A percentile compares a stretch with the other conserved stretches of the same genome.
These are phyloP conservation scores for Penicillium atrosanguineum DNA, from an alignment of 495 filamentous ascomycete genomes.

Conservation along the genomic window DNA sequence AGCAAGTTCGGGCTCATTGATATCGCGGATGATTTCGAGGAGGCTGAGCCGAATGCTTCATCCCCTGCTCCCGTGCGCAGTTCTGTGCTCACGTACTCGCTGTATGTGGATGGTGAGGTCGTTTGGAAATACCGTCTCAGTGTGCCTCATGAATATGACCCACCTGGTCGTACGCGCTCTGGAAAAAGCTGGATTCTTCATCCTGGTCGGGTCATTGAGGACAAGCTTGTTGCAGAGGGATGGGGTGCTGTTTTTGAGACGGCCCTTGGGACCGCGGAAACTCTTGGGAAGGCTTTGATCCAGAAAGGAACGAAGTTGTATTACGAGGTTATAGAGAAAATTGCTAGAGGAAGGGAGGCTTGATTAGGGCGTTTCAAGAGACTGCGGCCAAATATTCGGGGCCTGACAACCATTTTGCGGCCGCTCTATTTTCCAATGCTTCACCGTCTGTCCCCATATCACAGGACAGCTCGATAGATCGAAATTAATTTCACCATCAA, in stretches of 20 bases:
- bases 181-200: conserved; percentile 10
- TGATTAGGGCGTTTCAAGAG: conserved; percentile 2
- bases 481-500: no score
- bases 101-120: conserved; percentile 77
- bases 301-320: conserved; percentile 6
- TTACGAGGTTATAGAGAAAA: conserved; percentile 11
- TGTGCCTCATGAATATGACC: conserved; percentile 26
- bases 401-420: no score
- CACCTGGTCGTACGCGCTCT: not conserved
- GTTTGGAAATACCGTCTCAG: conserved; percentile 63
- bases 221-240: conserved; percentile 14
- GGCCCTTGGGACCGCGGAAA: conserved; percentile 19
- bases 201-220: conserved; percentile 30
- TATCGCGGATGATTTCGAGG: conserved; percentile 62
- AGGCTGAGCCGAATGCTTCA: conserved; percentile 41
- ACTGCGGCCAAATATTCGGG: no score
- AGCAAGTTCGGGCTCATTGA: conserved; percentile 90
- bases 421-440: not conserved
- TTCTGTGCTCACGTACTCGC: conserved; percentile 69
- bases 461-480: not conserved
- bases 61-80: conserved; percentile 26
- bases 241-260: conserved; percentile 19
- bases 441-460: not conserved
- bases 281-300: conserved; percentile 4
- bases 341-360: conserved; percentile 13